A percentile compares a stretch with the other conserved stretches of the same genome.
Conservation (phyloP, 257 asterid genomes). For the Scutellaria minor region DNA sequence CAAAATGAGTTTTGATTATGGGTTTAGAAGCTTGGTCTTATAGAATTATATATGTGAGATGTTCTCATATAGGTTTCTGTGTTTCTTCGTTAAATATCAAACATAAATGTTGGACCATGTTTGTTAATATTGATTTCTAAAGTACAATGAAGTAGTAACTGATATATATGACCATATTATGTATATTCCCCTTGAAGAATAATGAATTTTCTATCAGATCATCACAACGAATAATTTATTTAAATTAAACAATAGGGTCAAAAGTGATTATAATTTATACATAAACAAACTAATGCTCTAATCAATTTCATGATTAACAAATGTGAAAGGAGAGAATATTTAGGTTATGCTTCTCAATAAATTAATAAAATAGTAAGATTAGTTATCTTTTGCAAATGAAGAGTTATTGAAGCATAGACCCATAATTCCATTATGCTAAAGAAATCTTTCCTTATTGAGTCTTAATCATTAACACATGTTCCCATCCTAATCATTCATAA, state of each 20-base stretch:
- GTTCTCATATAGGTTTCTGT: too few species aligned
- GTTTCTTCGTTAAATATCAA: background rate
- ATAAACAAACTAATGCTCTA: background rate
- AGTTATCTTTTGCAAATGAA: background rate
- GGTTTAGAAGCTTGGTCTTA: background rate
- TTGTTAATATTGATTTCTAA: background rate
- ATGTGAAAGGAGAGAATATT: background rate
- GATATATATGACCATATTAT: too few species aligned
- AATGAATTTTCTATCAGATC: background rate
- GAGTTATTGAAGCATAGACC: background rate
- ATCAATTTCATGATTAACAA: background rate
- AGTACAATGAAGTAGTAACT: background rate
- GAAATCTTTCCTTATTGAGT: background rate
- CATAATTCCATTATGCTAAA: constrained; percentile 8
- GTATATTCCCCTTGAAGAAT: too few species aligned
- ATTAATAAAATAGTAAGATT: too few species aligned
- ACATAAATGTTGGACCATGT: background rate
- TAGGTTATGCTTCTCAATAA: background rate
- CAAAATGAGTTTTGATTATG: too few species aligned
- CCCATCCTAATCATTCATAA: constrained; percentile 20
- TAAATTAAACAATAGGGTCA: background rate
- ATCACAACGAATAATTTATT: background rate
- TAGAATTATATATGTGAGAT: too few species aligned
- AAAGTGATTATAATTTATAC: background rate
- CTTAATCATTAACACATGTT: constrained; percentile 20